Conservation (phyloP, 2,329 filamentous ascomycete genomes). For the Beauveria sp. region DNA sequence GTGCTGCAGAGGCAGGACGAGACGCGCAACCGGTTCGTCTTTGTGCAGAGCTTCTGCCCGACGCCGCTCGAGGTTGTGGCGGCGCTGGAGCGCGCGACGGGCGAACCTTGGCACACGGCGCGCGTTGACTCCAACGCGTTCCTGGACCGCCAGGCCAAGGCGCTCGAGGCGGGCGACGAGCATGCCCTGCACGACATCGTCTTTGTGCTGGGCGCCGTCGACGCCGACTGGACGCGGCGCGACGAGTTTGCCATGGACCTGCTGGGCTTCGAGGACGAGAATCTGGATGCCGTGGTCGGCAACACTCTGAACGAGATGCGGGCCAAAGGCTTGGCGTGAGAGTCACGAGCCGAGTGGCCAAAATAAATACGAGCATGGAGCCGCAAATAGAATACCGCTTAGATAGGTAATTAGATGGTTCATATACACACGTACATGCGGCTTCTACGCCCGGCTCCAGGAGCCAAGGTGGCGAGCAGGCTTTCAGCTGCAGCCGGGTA, state of each 20-base stretch:
- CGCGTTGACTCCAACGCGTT: conserved; percentile 31
- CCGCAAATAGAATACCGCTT: not conserved
- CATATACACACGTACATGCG: not conserved
- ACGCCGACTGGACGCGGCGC: conserved; percentile 40
- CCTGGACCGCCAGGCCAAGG: conserved; percentile 28
- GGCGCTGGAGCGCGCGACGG: conserved; percentile 42
- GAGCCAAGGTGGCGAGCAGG: not conserved
- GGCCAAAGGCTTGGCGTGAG: conserved; percentile 6
- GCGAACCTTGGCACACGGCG: conserved; percentile 27
- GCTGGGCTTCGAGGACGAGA: conserved; percentile 38
- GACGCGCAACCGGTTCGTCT: conserved; percentile 44
- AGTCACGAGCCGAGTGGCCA: not conserved
- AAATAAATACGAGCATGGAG: not conserved
- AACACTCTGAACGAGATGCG: conserved; percentile 22
- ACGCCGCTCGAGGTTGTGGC: conserved; percentile 41
- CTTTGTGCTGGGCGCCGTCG: conserved; percentile 38
- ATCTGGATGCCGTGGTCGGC: conserved; percentile 34
- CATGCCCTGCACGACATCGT: conserved; percentile 39
- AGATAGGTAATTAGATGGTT: not conserved
- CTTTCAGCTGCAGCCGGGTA: not conserved
- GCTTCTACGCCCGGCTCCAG: not conserved
- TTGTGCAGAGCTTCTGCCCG: conserved; percentile 37
- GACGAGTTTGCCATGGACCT: conserved; percentile 39
- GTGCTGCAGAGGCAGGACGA: conserved; percentile 40
- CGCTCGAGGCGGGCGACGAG: conserved; percentile 29